Conservation (phyloP, 75 land plant species). For the Pinus albicaulis region DNA sequence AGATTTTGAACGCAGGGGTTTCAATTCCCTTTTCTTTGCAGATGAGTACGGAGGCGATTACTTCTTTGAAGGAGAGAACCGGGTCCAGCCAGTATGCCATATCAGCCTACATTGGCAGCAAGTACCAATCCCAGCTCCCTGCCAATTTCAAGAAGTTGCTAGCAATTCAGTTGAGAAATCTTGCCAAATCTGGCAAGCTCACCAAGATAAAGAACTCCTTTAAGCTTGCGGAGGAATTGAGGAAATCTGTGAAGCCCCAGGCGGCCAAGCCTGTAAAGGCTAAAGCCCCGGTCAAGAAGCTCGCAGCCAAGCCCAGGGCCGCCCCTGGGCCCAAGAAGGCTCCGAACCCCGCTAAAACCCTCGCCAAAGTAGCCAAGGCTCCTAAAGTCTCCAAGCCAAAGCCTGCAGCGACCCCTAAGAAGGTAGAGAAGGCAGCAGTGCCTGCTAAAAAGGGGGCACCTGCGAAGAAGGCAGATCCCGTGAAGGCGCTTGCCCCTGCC, state of each 20-base stretch:
- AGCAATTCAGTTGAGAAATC: constrained; percentile 53
- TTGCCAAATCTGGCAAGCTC: constrained; percentile 55
- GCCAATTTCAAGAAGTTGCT: constrained; percentile 74
- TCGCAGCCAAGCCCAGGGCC: constrained; percentile 1
- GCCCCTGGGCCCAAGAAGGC: constrained; percentile 11
- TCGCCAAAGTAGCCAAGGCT: constrained; percentile 16
- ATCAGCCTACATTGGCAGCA: constrained; percentile 64
- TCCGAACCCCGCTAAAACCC: constrained; percentile 1
- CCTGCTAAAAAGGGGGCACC: neutral
- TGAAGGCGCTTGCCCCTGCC: neutral
- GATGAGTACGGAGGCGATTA: constrained; percentile 84
- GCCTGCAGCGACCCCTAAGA: neutral
- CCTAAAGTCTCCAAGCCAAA: constrained; percentile 23
- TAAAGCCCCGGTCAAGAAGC: constrained; percentile 2
- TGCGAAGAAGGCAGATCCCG: constrained; percentile 4
- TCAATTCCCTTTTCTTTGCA: constrained; percentile 10
- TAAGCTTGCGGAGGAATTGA: constrained; percentile 52
- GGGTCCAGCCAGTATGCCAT: constrained; percentile 91
- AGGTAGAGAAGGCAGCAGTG: constrained; percentile 4
- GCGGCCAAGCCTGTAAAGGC: constrained; percentile 8
- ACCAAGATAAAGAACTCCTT: constrained; percentile 77
- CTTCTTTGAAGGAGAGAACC: constrained; percentile 64
- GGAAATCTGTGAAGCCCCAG: constrained; percentile 17
- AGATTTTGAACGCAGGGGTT: neutral
- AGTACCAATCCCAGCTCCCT: constrained; percentile 49